Conservation (phyloP, 208 protist species). For the Acanthamoeba castellanii region DNA sequence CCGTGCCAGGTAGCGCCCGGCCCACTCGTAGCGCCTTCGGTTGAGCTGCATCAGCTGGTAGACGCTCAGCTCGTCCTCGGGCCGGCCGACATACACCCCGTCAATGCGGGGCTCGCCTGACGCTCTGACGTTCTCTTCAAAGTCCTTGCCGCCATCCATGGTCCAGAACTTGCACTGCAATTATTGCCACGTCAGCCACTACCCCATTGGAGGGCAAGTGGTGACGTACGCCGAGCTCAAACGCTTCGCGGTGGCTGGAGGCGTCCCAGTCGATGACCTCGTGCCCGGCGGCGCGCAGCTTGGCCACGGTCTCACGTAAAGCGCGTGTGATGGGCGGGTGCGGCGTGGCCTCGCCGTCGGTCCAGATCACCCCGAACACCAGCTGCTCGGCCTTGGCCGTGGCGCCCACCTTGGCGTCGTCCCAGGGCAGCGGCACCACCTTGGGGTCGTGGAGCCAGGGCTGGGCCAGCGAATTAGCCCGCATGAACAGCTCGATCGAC, state of each 20-base stretch:
- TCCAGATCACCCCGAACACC: slow-evolving; percentile 60
- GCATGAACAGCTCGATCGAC: slow-evolving; percentile 72
- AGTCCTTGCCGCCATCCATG: slow-evolving; percentile 49
- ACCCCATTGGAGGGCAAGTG: neutral
- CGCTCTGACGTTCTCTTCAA: neutral
- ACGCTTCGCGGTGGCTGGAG: neutral
- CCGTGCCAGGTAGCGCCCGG: neutral
- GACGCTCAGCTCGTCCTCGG: slow-evolving; percentile 61
- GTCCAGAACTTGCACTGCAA: slow-evolving; percentile 41
- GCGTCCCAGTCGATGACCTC: slow-evolving; percentile 42
- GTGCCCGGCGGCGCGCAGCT: slow-evolving; percentile 42
- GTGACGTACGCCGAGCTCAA: neutral
- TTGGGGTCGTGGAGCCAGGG: slow-evolving; percentile 29
- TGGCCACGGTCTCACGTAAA: neutral
- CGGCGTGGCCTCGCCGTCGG: slow-evolving; percentile 27
- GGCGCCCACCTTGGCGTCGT: neutral
- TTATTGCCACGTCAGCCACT: neutral
- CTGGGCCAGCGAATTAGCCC: neutral
- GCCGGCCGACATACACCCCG: slow-evolving; percentile 42
- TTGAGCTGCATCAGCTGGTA: slow-evolving; percentile 56
- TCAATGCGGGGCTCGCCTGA: slow-evolving; percentile 26
- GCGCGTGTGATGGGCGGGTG: slow-evolving; percentile 56
- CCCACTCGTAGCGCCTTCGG: neutral
- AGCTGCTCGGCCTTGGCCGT: neutral
- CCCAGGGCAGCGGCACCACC: slow-evolving; percentile 57